Conservation (phyloP, 495 filamentous ascomycete species). For the Podospora sp. region DNA sequence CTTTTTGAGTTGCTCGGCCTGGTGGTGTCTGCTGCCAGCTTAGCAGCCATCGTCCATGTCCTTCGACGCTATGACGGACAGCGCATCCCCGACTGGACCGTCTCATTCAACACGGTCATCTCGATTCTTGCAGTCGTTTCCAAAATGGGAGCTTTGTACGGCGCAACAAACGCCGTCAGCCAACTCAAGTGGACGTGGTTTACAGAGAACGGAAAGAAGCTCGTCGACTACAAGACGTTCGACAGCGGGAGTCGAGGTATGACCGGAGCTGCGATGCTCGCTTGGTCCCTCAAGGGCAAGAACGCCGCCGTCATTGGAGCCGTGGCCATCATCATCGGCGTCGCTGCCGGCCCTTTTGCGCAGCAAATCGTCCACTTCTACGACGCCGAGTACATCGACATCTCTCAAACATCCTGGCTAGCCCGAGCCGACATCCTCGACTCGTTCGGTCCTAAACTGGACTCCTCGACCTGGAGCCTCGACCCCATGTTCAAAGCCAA, state of each 20-base stretch:
- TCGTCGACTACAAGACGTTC: conserved; percentile 7
- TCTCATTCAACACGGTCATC: conserved; percentile 1
- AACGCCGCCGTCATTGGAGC: not conserved
- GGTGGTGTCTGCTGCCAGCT: not conserved
- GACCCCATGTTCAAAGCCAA: conserved; percentile 2
- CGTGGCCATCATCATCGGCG: not conserved
- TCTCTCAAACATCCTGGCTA: not conserved
- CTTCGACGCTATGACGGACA: not conserved
- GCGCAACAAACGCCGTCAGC: conserved; percentile 1
- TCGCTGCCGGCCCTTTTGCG: conserved; percentile 1
- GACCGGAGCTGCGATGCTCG: not conserved
- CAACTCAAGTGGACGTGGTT: conserved; percentile 4
- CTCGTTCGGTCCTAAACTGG: not conserved
- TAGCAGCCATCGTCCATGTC: not conserved
- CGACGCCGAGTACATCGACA: not conserved
- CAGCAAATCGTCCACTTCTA: conserved; percentile 8
- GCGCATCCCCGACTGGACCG: not conserved
- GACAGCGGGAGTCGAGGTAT: not conserved
- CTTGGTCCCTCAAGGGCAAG: not conserved
- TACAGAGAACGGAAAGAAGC: not conserved
- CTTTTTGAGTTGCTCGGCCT: not conserved
- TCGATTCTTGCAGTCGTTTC: not conserved
- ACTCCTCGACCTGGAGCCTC: not conserved
- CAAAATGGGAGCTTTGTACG: conserved; percentile 5
- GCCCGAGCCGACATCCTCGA: not conserved